Evolutionary conservation across 371 early-diverging fungal genomes (phyloP), one percentile per base, ranked within the genome.

Genomic region (Mortierella sp.): DNA sequence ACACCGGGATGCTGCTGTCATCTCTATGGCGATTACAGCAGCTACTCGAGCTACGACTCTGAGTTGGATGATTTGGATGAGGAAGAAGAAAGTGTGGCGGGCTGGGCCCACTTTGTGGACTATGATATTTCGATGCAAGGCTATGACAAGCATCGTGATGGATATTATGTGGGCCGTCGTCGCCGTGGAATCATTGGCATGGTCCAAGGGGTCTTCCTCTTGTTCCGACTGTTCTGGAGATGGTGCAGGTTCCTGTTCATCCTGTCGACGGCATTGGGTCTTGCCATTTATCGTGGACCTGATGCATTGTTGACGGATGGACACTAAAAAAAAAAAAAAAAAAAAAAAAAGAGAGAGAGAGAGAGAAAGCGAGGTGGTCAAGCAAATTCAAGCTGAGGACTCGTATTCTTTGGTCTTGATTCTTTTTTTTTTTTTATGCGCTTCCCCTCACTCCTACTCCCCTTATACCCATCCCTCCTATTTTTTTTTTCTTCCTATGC

Each of bases 191-290:
- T 70, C 29, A 57, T 73, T 51, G 74, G 67, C 43, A 66, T 82
- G 29, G 47, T 88, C 26, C 74, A 74, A 25, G 68, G 75, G 44
- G 47, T 68, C 23, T 61, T 71, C 47, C 11, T 76, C 23, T 58
- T 88, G 26, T 83, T 90, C 74, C 74, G 85, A 44, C 72, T 80
- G 7, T 62, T 89, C 23, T 89, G 88, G 89, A 83, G 84, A 60
- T 90, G 91, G 91, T 87, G 88, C 80, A 81, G 89, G 45, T 90
- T 90, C 74, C 70, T 88, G 21, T 70, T 86, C 45, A 80, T 89
- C n/a, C 72, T 90, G 6, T 81, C 85, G 15, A 85, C 88, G 9
- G 91, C 89, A 15, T 75, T 89, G 7, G 62, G 88, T 4, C 86
- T 90, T 67, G 88, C 83, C 61, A 73, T 88, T 29, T 89, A 85